Percentiles rank a stretch among this genome's conserved stretches.
Conservation (phyloP, 129 eudicot genomes). For the Helianthus annuus region HanXRQr2.0-SUNRISE NC_035435.2:165990992-165991491, state of each 20-base stretch:
- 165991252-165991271: conserved; percentile 14
- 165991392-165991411: conserved; percentile 4
- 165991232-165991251: conserved; percentile 19
- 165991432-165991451: neutral
- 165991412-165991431: neutral
- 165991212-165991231: conserved; percentile 19
- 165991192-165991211: conserved; percentile 15
- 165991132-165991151: conserved; percentile 18
- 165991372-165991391: conserved; percentile 17
- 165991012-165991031: conserved; percentile 43
- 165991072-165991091: conserved; percentile 25
- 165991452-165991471: neutral
- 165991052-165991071: conserved; percentile 1
- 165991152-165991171: conserved; percentile 25
- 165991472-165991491: neutral
- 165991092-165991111: conserved; percentile 22
- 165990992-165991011: conserved; percentile 42
- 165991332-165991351: conserved; percentile 11
- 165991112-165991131: conserved; percentile 15
- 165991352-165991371: conserved; percentile 3
- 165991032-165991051: conserved; percentile 12
- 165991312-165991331: conserved; percentile 13
- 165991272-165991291: neutral
- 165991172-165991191: conserved; percentile 15
- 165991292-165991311: conserved; percentile 4